Evolutionary conservation across 805 yeast species (phyloP), one percentile per base, ranked within the genome.

Genomic region (Zygoascus bituminiphila): DNA sequence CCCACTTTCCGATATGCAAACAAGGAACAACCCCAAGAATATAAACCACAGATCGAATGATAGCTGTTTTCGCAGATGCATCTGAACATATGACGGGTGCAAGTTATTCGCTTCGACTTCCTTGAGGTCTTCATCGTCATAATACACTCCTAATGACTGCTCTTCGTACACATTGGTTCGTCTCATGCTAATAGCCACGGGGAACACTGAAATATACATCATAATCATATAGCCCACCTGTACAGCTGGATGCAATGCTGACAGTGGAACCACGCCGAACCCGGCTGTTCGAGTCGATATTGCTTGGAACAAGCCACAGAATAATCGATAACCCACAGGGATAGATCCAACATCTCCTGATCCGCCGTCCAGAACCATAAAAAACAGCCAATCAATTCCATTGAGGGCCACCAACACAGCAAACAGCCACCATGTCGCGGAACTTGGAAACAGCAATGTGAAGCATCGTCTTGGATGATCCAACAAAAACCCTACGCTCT

Each of bases 401-500:
- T 91, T 91, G 55, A 93, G 66, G 1, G 74, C 73, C 14, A 88
- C 73, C 52, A 93, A 71, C 17, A 89, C 85, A 49, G 79, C 72
- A 45, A 88, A 72, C 40, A 93, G 71, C 96, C 96, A 88, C 95
- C 96, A 88, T 0, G 98, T 91, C 2, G 98, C 95, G 1, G 82
- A 81, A 2, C 91, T 77, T 0, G 98, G 98, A 58, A 93, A 93
- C 49, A 93, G 70, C 50, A 93, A 68, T 2, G 98, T 88, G 61
- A 91, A 93, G 63, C 98, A 93, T 59, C 99, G 84, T 61, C 99
- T 80, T 1, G 99, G 99, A 64, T 93, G 98, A 53, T 89, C 97
- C 37, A 93, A 70, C 50, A 93, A 65, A 57, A 93, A 93, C 0
- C 87, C 89, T 14, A 89, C 67, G 5, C 95, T 83, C 60, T 93